Evolutionary conservation across 768 basidiomycete genomes (phyloP).

Genomic region (Tricholoma sp.): DNA sequence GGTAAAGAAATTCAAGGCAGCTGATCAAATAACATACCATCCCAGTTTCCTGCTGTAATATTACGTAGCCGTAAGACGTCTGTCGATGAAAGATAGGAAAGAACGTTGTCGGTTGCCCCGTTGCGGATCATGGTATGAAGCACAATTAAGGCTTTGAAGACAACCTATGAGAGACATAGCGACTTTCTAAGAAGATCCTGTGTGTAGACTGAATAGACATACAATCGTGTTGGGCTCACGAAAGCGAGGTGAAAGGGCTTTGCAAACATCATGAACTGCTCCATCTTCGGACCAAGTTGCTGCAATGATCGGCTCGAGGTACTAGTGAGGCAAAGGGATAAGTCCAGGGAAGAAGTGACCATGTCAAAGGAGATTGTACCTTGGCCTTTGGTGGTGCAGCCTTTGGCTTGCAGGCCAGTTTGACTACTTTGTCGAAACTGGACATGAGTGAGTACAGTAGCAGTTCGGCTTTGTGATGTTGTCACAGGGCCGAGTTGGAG

Average conservation of each 20-base stretch:
- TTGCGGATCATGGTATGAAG: constrained; percentile 96
- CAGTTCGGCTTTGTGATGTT: not conserved
- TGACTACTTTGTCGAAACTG: constrained; percentile 88
- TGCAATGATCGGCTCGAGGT: constrained; percentile 93
- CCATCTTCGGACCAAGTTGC: constrained; percentile 98
- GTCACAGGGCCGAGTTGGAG: not conserved
- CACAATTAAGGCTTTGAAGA: constrained; percentile 96
- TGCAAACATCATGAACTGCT: constrained; percentile 88
- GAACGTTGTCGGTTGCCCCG: constrained; percentile 91
- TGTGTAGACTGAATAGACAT: constrained; percentile 22
- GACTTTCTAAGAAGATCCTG: constrained; percentile 1
- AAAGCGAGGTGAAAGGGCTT: constrained; percentile 77
- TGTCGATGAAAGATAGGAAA: constrained; percentile 74
- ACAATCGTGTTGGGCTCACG: constrained; percentile 91
- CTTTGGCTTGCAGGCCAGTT: constrained; percentile 96
- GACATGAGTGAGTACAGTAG: constrained; percentile 44
- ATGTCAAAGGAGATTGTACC: constrained; percentile 34
- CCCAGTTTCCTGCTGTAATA: constrained; percentile 80
- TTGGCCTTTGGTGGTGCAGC: constrained; percentile 94
- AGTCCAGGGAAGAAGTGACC: constrained; percentile 4
- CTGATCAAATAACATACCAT: constrained; percentile 49
- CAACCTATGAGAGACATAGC: constrained; percentile 52
- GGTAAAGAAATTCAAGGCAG: not conserved
- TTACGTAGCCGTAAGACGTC: constrained; percentile 82
- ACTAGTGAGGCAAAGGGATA: constrained; percentile 41